Evolutionary conservation across 1,139 yeast genomes (phyloP).

Genomic region (Trichomonascaceae sp.): DNA sequence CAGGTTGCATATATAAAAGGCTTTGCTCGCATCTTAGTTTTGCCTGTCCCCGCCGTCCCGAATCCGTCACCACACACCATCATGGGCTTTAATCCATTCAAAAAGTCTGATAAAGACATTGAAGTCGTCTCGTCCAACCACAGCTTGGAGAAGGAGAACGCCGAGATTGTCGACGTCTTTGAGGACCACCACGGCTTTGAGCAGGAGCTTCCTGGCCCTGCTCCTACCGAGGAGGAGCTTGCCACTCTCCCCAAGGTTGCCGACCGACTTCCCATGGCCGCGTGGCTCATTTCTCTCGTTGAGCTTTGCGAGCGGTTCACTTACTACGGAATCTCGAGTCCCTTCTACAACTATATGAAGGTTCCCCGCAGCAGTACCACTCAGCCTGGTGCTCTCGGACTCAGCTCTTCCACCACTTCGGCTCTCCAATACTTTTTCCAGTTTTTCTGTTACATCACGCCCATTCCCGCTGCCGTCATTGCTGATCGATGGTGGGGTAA

Average conservation of each 20-base stretch:
- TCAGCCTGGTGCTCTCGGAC: slow-evolving; percentile 49
- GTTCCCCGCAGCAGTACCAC: slow-evolving; percentile 24
- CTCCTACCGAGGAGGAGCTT: slow-evolving; percentile 34
- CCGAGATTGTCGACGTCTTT: neutral
- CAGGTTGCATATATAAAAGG: no score
- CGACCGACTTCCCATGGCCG: slow-evolving; percentile 32
- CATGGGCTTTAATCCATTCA: neutral
- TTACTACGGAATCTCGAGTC: slow-evolving; percentile 68
- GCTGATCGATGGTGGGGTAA: slow-evolving; percentile 69
- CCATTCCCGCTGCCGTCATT: slow-evolving; percentile 62
- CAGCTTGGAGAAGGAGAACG: neutral
- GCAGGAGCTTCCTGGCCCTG: slow-evolving; percentile 23
- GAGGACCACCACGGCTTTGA: slow-evolving; percentile 2
- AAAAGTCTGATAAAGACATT: neutral
- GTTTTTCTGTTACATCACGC: slow-evolving; percentile 75
- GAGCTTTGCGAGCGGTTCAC: slow-evolving; percentile 77
- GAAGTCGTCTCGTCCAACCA: neutral
- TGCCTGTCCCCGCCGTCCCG: no score
- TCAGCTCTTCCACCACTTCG: slow-evolving; percentile 55
- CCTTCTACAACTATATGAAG: slow-evolving; percentile 72
- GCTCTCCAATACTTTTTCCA: slow-evolving; percentile 67
- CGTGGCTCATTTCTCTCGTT: slow-evolving; percentile 66
- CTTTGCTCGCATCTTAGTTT: no score
- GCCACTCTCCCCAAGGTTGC: slow-evolving; percentile 32
- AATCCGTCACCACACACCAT: no score